Evolutionary conservation across 805 yeast species (phyloP).

Genomic region (Kazachstania kunashirensis): DNA sequence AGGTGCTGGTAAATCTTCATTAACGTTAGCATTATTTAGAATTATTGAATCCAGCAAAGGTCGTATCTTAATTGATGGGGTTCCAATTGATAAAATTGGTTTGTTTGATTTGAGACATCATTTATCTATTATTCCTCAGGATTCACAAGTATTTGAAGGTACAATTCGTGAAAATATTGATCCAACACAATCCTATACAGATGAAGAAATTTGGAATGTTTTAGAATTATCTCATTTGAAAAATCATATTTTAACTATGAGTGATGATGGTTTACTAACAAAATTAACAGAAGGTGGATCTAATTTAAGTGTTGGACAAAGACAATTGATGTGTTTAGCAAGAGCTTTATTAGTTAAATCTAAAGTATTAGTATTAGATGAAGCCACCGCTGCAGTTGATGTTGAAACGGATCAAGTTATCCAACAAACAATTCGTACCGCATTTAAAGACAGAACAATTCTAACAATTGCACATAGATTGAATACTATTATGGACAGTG

Average conservation of each 20-base stretch:
- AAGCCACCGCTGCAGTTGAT: constrained; percentile 85
- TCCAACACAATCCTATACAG: constrained; percentile 59
- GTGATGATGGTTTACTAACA: constrained; percentile 46
- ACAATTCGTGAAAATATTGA: constrained; percentile 78
- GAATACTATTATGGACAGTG: constrained; percentile 76
- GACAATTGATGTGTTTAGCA: constrained; percentile 73
- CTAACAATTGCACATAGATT: constrained; percentile 79
- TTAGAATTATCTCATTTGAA: constrained; percentile 71
- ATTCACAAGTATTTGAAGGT: constrained; percentile 86
- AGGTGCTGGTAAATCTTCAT: constrained; percentile 90
- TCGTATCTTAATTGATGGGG: constrained; percentile 59
- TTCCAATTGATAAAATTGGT: constrained; percentile 60
- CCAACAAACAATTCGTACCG: constrained; percentile 68
- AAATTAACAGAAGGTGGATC: constrained; percentile 57
- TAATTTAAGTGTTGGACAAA: constrained; percentile 67
- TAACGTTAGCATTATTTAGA: constrained; percentile 76
- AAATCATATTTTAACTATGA: constrained; percentile 47
- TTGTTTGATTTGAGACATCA: constrained; percentile 66
- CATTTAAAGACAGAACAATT: constrained; percentile 68
- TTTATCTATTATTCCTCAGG: constrained; percentile 85
- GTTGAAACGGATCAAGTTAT: constrained; percentile 72
- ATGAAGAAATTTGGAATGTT: constrained; percentile 76
- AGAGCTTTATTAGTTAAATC: constrained; percentile 61
- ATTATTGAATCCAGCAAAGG: constrained; percentile 72
- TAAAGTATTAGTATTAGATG: constrained; percentile 63